phyloP scores from a whole-genome alignment of 148 eudicot species.

The Vaccinium darrowii region DNA sequence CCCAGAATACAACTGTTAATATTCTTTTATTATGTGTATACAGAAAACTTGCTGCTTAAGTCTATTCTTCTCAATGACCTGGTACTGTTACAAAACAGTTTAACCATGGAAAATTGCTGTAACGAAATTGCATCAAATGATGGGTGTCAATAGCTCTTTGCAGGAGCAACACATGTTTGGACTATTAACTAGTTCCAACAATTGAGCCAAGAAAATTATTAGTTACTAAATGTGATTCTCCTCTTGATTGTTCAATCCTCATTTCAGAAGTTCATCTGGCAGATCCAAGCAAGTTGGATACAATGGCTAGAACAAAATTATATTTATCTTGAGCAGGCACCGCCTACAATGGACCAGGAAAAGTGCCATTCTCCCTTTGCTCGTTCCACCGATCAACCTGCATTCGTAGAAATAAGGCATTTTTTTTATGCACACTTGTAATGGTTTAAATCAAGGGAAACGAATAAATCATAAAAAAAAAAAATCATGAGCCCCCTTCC shows the following conservation, averaged over 20 bases:
- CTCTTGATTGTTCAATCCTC: not conserved
- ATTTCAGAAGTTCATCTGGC: constrained; percentile 16
- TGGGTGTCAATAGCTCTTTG: not conserved
- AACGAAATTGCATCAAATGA: constrained; percentile 7
- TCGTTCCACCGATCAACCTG: constrained; percentile 52
- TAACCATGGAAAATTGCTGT: not conserved
- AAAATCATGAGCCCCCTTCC: not conserved
- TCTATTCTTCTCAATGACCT: not conserved
- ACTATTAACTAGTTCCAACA: constrained; percentile 23
- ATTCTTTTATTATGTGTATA: not conserved
- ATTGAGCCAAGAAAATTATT: constrained; percentile 17
- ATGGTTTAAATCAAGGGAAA: not conserved
- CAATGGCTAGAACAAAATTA: not conserved
- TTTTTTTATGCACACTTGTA: not conserved
- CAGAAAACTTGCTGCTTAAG: not conserved
- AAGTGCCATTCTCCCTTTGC: constrained; percentile 53
- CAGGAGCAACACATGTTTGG: not conserved
- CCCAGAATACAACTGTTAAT: not conserved
- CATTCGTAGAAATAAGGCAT: constrained; percentile 14
- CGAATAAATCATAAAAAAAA: not conserved
- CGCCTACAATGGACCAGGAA: constrained; percentile 45
- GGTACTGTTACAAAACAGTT: not conserved
- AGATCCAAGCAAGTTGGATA: not conserved
- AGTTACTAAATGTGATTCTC: constrained; percentile 11
- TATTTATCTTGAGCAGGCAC: constrained; percentile 12